phyloP scores from a whole-genome alignment of 192 early-diverging fungal genomes.

The Backusella sp. region DNA sequence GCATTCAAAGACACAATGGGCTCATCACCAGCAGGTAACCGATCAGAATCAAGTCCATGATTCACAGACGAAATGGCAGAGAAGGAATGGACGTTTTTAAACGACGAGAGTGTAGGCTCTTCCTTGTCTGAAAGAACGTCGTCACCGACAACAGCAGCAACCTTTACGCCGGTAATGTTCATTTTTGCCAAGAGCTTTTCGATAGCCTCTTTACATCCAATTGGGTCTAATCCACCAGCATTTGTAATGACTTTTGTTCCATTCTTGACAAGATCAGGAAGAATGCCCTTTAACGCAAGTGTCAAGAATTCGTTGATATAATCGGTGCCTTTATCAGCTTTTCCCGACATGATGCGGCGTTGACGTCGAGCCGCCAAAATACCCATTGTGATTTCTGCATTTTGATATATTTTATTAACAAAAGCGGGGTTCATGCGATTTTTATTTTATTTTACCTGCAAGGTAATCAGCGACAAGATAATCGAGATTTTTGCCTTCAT shows the following conservation, averaged over 20 bases:
- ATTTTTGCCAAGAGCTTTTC: conserved; percentile 39
- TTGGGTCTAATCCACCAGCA: conserved; percentile 62
- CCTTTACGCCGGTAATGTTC: conserved; percentile 46
- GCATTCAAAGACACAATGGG: conserved; percentile 62
- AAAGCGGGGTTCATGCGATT: neutral
- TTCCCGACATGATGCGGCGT: conserved; percentile 8
- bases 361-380: conserved; percentile 57
- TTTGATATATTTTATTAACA: neutral
- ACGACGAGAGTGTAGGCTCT: conserved; percentile 13
- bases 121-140: conserved; percentile 42
- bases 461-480: conserved; percentile 67
- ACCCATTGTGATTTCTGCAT: conserved; percentile 69
- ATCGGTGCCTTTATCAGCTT: conserved; percentile 8
- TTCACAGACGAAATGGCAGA: conserved; percentile 20
- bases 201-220: conserved; percentile 62
- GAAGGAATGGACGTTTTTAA: conserved; percentile 20
- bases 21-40: conserved; percentile 48
- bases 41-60: conserved; percentile 40
- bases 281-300: conserved; percentile 45
- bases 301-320: conserved; percentile 54
- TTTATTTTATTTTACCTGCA: conserved; percentile 40
- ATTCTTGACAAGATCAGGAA: conserved; percentile 50
- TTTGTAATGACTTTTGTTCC: conserved; percentile 64
- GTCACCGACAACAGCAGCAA: conserved; percentile 64
- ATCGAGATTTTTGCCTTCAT: conserved; percentile 46